Percentiles rank a stretch among this genome's conserved stretches.
Evolutionary conservation across 2,329 filamentous ascomycete genomes (phyloP).

Genomic region (Emydomyces testavorans): DNA sequence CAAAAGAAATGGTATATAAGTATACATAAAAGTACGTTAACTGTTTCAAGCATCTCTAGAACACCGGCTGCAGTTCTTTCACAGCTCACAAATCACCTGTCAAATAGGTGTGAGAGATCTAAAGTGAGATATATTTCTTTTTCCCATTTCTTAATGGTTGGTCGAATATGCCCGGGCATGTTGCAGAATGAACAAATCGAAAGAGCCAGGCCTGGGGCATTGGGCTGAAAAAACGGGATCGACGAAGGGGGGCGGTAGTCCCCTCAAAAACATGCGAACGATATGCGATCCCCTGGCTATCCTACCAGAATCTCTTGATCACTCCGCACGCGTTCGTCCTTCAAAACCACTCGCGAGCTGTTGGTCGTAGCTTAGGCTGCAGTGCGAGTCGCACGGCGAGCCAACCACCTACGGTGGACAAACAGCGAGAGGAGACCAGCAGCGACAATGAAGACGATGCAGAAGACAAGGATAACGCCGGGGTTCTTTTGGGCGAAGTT

Average conservation of each 20-base stretch:
- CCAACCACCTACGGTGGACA: conserved; percentile 36
- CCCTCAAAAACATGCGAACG: no score
- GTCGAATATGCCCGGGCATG: no score
- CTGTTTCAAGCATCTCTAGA: background rate
- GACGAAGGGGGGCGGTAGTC: no score
- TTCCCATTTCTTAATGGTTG: no score
- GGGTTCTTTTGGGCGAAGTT: conserved; percentile 49
- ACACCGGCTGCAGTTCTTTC: background rate
- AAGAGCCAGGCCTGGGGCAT: no score
- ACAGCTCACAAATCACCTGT: no score
- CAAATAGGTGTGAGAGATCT: no score
- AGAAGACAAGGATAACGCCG: conserved; percentile 53
- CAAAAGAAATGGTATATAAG: background rate
- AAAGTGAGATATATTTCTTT: no score
- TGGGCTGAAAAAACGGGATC: no score
- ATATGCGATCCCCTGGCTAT: no score
- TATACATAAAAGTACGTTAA: conserved; percentile 1
- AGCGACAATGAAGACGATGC: conserved; percentile 47
- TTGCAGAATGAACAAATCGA: no score
- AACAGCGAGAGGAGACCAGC: conserved; percentile 42
- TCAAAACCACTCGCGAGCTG: background rate
- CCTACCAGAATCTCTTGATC: background rate
- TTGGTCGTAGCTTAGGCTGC: conserved; percentile 8
- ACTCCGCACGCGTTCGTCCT: background rate
- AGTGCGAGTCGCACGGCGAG: conserved; percentile 22